Evolutionary conservation across 2,329 filamentous ascomycete genomes (phyloP).

Genomic region (Nigrograna mackinnonii): DNA sequence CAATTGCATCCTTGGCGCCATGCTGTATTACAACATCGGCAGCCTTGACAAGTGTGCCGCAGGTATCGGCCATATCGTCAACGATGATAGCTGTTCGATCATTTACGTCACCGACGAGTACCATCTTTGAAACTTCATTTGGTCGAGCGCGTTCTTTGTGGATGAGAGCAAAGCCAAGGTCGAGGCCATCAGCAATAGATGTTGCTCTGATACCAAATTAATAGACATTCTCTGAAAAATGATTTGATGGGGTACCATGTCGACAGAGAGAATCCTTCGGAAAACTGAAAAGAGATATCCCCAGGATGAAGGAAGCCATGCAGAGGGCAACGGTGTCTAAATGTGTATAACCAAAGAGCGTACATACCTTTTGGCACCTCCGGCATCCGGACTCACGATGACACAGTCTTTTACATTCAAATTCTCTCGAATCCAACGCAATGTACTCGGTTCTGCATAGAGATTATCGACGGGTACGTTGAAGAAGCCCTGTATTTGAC

Average conservation of each 20-base stretch:
- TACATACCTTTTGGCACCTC: constrained; percentile 81
- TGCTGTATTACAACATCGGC: constrained; percentile 86
- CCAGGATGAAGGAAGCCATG: too few species aligned
- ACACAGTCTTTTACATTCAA: constrained; percentile 80
- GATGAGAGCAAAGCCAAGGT: constrained; percentile 89
- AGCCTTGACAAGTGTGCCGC: constrained; percentile 85
- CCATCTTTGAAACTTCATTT: constrained; percentile 91
- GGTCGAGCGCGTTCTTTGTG: constrained; percentile 94
- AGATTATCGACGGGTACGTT: constrained; percentile 81
- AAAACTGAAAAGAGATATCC: too few species aligned
- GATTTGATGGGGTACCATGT: too few species aligned
- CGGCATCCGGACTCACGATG: constrained; percentile 93
- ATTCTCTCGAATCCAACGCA: constrained; percentile 90
- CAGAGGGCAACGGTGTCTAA: too few species aligned
- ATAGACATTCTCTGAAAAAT: too few species aligned
- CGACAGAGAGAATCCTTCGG: too few species aligned
- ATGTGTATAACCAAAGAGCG: too few species aligned
- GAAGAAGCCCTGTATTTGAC: constrained; percentile 95
- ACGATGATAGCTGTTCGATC: constrained; percentile 94
- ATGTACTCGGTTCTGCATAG: constrained; percentile 89
- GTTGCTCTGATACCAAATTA: too few species aligned
- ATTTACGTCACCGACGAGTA: constrained; percentile 90
- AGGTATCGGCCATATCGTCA: constrained; percentile 97
- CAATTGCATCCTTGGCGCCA: constrained; percentile 84
- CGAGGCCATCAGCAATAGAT: constrained; percentile 87